phyloP scores from a whole-genome alignment of 2,329 filamentous ascomycete species.

The Trichoderma koningiopsis region DNA sequence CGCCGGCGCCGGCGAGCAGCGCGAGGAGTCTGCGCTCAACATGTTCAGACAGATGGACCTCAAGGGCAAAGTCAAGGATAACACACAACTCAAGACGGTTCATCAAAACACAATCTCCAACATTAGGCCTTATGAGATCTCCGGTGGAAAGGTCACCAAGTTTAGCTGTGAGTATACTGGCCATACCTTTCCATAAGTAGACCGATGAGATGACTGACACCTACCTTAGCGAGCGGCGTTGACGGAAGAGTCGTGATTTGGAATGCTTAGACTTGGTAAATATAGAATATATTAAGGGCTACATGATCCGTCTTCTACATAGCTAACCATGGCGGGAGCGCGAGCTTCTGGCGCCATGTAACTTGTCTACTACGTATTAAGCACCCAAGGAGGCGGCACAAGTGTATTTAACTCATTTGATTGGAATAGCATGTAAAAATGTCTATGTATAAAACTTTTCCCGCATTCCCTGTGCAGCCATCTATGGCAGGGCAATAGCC shows the following conservation, averaged over 20 bases:
- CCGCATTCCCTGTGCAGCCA: not conserved
- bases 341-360: not conserved
- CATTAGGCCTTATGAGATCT: conserved; percentile 72
- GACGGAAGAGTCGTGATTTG: conserved; percentile 83
- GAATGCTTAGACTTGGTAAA: conserved; percentile 46
- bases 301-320: not conserved
- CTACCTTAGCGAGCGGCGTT: conserved; percentile 69
- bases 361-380: not conserved
- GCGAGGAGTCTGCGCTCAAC: conserved; percentile 92
- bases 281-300: not conserved
- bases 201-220: conserved; percentile 34
- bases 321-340: not conserved
- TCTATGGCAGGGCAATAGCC: conserved; percentile 72
- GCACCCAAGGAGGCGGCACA: not conserved
- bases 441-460: conserved; percentile 17
- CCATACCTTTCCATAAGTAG: not conserved
- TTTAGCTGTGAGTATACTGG: conserved; percentile 75
- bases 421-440: conserved; percentile 10
- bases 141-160: conserved; percentile 66
- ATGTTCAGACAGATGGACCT: conserved; percentile 99
- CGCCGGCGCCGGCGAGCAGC: conserved; percentile 60
- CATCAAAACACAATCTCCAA: conserved; percentile 97
- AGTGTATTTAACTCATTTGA: conserved; percentile 20
- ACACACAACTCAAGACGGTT: conserved; percentile 91
- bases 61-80: conserved; percentile 87